phyloP scores from a whole-genome alignment of 164 flowering plant species.

The Liriodendron chinense region DNA sequence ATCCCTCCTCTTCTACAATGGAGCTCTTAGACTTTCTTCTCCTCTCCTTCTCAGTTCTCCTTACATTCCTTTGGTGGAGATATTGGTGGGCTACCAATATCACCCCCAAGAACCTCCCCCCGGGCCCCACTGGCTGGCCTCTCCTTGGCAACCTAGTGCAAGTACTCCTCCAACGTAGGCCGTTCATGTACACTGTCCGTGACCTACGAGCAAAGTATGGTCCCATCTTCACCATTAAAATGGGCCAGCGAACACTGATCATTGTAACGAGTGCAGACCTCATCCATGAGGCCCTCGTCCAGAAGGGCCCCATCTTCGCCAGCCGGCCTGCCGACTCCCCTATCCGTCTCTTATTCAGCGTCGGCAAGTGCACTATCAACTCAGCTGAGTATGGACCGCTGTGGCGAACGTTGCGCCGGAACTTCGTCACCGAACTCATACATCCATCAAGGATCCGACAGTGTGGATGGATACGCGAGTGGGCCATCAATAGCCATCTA shows the following conservation, averaged over 20 bases:
- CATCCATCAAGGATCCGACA: slow-evolving; percentile 60
- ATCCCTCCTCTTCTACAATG: slow-evolving; percentile 30
- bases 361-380: slow-evolving; percentile 84
- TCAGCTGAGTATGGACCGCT: slow-evolving; percentile 90
- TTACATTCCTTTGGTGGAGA: slow-evolving; percentile 56
- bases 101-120: slow-evolving; percentile 57
- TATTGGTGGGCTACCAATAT: slow-evolving; percentile 24
- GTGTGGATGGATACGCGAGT: slow-evolving; percentile 67
- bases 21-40: slow-evolving; percentile 39
- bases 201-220: slow-evolving; percentile 68
- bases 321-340: slow-evolving; percentile 84
- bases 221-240: slow-evolving; percentile 88
- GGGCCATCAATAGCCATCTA: slow-evolving; percentile 70
- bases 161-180: slow-evolving; percentile 61
- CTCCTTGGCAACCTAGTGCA: slow-evolving; percentile 77
- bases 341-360: slow-evolving; percentile 65
- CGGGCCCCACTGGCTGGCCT: slow-evolving; percentile 94
- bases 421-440: slow-evolving; percentile 75
- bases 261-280: slow-evolving; percentile 65
- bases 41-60: slow-evolving; percentile 20
- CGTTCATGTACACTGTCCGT: slow-evolving; percentile 62
- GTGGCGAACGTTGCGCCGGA: slow-evolving; percentile 74
- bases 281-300: slow-evolving; percentile 82
- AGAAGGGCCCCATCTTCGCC: slow-evolving; percentile 64
- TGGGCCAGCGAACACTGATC: slow-evolving; percentile 79